Evolutionary conservation across 805 yeast genomes (phyloP), one percentile per base, ranked within the genome.

Genomic region (Starmerella bacillaris): DNA sequence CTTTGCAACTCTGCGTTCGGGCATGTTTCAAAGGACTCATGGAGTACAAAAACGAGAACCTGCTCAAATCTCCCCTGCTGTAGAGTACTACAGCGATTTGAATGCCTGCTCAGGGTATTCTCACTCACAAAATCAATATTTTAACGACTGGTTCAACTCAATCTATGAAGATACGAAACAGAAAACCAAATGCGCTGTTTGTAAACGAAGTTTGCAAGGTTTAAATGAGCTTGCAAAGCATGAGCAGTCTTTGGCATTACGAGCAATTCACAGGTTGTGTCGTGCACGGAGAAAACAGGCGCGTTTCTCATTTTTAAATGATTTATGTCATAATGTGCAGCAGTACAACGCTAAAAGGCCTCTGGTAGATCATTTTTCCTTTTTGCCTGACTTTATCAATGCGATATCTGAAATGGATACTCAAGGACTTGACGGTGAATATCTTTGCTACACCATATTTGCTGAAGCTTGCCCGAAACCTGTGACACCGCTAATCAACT

Each of bases 401-500:
- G 54, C 70, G 53, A 47, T 70, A 29, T 57, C 60, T 16, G 46
- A 64, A 34, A 66, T 72, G 63, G 66, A 68, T 43, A 69, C 74
- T 11, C 48, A 54, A 35, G 61, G 70, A 9, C 45, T 59, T 21
- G 78, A 72, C 45, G 76, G 74, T 21, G 67, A 67, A 29, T 71
- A 71, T 46, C 70, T 71, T 54, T 75, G 84, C 51, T 64, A 68
- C 52, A 67, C 54, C 50, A 54, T 63, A 43, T 59, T 62, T 32
- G 60, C 54, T 38, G 57, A 59, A 32, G 61, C 63, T 11, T 75
- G 83, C 53, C 49, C 58, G 3, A 55, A 66, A 24, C 82, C 80
- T 4, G 51, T 51, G 14, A 60, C 72, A 3, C 74, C 73, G 2
- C 59, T 60, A 37, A 51, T 67, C 41, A 65, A 70, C 42, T 46